Evolutionary conservation across 75 land plant genomes (phyloP).

Genomic region (Azolla pinnata): DNA sequence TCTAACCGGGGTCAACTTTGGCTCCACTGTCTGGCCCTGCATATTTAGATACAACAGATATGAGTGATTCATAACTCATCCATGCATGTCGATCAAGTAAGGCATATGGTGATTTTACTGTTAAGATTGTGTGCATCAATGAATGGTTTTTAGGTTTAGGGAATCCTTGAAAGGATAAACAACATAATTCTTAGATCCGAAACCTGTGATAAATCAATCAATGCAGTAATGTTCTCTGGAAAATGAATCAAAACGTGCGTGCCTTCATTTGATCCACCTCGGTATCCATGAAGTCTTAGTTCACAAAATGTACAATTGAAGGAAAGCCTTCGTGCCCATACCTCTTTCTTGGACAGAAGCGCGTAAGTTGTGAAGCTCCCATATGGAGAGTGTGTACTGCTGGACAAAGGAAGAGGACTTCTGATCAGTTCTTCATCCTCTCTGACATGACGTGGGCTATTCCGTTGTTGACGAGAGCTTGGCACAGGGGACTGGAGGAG

Average conservation of each 20-base stretch:
- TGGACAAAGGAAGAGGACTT: background rate
- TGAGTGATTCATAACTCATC: too few species aligned
- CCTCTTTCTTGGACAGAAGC: constrained; percentile 1
- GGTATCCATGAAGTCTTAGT: too few species aligned
- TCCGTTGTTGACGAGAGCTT: background rate
- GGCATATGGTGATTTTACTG: too few species aligned
- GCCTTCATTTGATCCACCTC: too few species aligned
- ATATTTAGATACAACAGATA: background rate
- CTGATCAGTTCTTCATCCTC: background rate
- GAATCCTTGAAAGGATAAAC: too few species aligned
- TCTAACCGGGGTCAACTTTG: constrained; percentile 2
- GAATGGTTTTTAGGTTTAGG: background rate
- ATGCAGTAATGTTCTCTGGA: too few species aligned
- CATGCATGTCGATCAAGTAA: too few species aligned
- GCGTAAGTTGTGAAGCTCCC: constrained; percentile 7
- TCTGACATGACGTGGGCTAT: background rate
- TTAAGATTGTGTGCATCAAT: background rate
- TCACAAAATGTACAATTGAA: too few species aligned
- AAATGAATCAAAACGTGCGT: too few species aligned
- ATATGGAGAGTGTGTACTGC: background rate
- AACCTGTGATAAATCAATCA: too few species aligned
- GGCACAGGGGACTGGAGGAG: background rate
- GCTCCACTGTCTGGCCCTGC: constrained; percentile 4
- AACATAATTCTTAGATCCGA: too few species aligned
- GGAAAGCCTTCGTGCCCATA: too few species aligned